Percentiles rank a stretch among this genome's conserved stretches.
These are phyloP conservation scores for Passiflora organensis DNA, from an alignment of 345 rosid species.

Conservation along the genomic window DNA sequence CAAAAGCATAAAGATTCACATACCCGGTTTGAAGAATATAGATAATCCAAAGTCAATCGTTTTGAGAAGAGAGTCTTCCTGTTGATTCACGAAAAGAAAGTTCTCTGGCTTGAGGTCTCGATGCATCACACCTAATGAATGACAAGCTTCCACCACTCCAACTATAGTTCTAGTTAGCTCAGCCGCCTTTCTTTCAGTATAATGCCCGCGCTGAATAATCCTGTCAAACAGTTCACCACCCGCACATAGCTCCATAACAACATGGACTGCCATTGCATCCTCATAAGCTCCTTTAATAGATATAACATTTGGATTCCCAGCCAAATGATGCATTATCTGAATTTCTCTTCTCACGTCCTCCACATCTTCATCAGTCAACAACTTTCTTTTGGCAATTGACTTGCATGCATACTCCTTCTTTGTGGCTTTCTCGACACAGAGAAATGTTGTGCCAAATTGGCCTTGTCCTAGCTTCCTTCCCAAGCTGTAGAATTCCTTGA, in stretches of 20 bases:
- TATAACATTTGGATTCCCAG: constrained; percentile 31
- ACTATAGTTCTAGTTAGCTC: constrained; percentile 25
- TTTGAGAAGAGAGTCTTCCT: constrained; percentile 27
- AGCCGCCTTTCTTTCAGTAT: constrained; percentile 30
- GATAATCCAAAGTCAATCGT: constrained; percentile 28
- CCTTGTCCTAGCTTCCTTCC: constrained; percentile 34
- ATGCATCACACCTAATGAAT: constrained; percentile 28
- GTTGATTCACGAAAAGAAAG: constrained; percentile 15
- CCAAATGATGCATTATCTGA: constrained; percentile 31
- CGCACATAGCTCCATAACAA: constrained; percentile 30
- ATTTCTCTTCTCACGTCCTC: constrained; percentile 33
- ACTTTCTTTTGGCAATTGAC: constrained; percentile 29
- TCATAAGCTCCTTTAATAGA: constrained; percentile 31
- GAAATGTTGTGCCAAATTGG: constrained; percentile 24
- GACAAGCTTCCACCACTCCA: constrained; percentile 28
- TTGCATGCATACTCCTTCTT: constrained; percentile 25
- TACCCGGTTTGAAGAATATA: constrained; percentile 29
- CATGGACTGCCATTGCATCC: constrained; percentile 27
- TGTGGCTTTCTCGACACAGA: constrained; percentile 19
- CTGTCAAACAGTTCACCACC: constrained; percentile 30
- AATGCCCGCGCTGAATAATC: constrained; percentile 27
- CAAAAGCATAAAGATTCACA: neutral
- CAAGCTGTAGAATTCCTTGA: constrained; percentile 21
- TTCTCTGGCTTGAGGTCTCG: constrained; percentile 30
- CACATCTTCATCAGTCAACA: constrained; percentile 27